These are phyloP conservation scores for Aspergillus piperis DNA, from an alignment of 2,329 filamentous ascomycete species.

Conservation along the genomic window DNA sequence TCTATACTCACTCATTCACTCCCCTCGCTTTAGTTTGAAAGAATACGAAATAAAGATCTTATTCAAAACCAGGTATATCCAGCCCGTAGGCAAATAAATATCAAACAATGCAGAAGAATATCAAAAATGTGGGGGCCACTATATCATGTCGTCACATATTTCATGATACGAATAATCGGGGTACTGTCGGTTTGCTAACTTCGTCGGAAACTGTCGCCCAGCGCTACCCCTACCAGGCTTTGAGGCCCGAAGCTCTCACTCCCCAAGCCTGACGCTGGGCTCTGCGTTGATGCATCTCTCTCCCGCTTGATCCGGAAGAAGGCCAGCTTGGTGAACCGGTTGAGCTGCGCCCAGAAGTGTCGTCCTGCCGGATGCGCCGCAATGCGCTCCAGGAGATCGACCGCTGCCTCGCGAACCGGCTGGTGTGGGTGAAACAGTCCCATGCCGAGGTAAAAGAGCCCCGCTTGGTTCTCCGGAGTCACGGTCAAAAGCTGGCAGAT, in stretches of 20 bases:
- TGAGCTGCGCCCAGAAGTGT: slow-evolving; percentile 87
- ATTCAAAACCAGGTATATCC: slow-evolving; percentile 15
- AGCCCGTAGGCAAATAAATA: slow-evolving; percentile 8
- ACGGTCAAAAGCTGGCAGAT: slow-evolving; percentile 81
- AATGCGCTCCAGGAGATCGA: slow-evolving; percentile 79
- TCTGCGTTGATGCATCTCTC: slow-evolving; percentile 37
- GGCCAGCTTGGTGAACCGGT: slow-evolving; percentile 83
- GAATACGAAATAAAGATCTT: neutral
- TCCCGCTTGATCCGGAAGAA: slow-evolving; percentile 77
- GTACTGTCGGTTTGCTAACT: slow-evolving; percentile 20
- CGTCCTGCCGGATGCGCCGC: slow-evolving; percentile 84
- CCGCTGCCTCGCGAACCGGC: slow-evolving; percentile 74
- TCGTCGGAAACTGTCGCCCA: slow-evolving; percentile 31
- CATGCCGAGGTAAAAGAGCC: slow-evolving; percentile 85
- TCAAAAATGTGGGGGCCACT: neutral
- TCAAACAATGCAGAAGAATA: slow-evolving; percentile 8
- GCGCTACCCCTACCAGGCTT: slow-evolving; percentile 40
- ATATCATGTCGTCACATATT: slow-evolving; percentile 3
- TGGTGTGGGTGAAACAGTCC: slow-evolving; percentile 87
- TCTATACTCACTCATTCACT: neutral
- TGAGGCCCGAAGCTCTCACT: slow-evolving; percentile 33
- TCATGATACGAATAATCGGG: neutral
- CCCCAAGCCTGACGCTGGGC: slow-evolving; percentile 25
- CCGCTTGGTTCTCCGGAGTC: slow-evolving; percentile 81
- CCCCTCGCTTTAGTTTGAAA: neutral